phyloP scores from a whole-genome alignment of 768 basidiomycete genomes.

The Leccinum longicurvipes region DNA sequence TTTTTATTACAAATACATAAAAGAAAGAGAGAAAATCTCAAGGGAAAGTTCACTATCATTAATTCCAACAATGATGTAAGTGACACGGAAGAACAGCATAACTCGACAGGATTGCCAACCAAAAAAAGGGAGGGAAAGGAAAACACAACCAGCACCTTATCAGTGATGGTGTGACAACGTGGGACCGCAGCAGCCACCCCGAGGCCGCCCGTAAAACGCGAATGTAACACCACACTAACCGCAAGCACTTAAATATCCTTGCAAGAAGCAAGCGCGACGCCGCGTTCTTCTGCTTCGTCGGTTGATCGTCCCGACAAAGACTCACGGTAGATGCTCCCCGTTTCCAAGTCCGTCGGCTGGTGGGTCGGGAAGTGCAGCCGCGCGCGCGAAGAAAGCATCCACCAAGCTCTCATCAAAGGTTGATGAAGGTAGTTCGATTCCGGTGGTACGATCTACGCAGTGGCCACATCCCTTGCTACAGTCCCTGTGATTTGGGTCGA shows the following conservation, averaged over 20 bases:
- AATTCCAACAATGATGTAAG: neutral
- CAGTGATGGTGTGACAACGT: no score
- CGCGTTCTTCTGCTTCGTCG: slow-evolving; percentile 35
- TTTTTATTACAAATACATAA: no score
- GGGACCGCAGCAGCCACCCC: no score
- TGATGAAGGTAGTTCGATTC: slow-evolving; percentile 40
- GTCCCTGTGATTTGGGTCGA: slow-evolving; percentile 34
- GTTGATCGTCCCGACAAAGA: slow-evolving; percentile 34
- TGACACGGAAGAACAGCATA: neutral
- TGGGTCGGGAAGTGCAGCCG: slow-evolving; percentile 65
- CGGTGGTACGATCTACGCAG: slow-evolving; percentile 55
- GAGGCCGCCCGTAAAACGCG: no score
- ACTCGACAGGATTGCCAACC: neutral
- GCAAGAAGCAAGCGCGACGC: slow-evolving; percentile 46
- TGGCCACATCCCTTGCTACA: slow-evolving; percentile 54
- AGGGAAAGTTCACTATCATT: neutral
- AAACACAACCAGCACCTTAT: no score
- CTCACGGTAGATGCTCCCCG: slow-evolving; percentile 44
- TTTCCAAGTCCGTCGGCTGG: slow-evolving; percentile 46
- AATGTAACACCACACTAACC: slow-evolving; percentile 62
- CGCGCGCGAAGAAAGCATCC: slow-evolving; percentile 63
- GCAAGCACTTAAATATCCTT: slow-evolving; percentile 31
- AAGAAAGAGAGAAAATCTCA: neutral
- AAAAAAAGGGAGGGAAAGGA: neutral
- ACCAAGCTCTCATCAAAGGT: slow-evolving; percentile 36